phyloP scores from a whole-genome alignment of 2,329 filamentous ascomycete genomes.

The Phialocephala subalpina region DNA sequence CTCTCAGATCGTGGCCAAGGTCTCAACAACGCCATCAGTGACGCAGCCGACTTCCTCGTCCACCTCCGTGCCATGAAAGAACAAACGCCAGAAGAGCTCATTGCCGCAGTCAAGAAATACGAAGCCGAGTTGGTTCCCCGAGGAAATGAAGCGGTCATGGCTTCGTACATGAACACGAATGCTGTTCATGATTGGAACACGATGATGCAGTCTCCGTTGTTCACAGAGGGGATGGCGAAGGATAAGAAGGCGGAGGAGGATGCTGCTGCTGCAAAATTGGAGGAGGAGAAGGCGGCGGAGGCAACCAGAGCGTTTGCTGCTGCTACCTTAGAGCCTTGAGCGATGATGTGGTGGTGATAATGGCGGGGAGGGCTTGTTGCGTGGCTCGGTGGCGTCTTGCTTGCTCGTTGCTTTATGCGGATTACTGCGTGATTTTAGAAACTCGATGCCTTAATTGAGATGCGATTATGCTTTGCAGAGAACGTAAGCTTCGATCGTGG shows the following conservation, averaged over 20 bases:
- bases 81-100: constrained; percentile 38
- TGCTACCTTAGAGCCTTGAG: not conserved
- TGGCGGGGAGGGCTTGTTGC: not conserved
- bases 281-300: not conserved
- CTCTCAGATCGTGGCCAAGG: constrained; percentile 51
- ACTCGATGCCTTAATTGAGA: too few species aligned
- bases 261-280: not conserved
- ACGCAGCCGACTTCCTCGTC: constrained; percentile 42
- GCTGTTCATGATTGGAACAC: constrained; percentile 54
- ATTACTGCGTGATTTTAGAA: too few species aligned
- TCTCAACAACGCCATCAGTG: constrained; percentile 54
- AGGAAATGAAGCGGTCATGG: constrained; percentile 52
- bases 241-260: constrained; percentile 11
- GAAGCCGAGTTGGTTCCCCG: constrained; percentile 54
- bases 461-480: too few species aligned
- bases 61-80: constrained; percentile 36
- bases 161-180: constrained; percentile 52
- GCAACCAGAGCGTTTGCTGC: not conserved
- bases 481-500: too few species aligned
- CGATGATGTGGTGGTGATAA: not conserved
- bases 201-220: constrained; percentile 43
- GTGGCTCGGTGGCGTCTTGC: not conserved
- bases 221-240: constrained; percentile 27
- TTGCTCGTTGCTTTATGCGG: too few species aligned
- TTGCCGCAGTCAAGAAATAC: constrained; percentile 48